Conservation (phyloP, 495 filamentous ascomycete genomes). For the Alectoria sarmentosa region DNA sequence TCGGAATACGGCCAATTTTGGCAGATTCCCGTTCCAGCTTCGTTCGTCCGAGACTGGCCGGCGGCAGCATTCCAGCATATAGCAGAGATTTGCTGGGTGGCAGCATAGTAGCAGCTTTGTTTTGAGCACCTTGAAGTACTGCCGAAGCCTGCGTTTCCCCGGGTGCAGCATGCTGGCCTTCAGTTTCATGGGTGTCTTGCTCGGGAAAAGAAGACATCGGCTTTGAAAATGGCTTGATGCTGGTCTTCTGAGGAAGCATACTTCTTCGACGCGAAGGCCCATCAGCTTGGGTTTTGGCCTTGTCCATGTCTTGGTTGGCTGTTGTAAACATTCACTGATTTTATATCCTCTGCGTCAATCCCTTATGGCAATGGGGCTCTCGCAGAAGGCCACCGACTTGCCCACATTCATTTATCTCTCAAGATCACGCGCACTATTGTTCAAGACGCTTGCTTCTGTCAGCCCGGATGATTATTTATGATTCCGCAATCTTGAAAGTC, state of each 20-base stretch:
- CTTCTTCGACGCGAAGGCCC: slow-evolving; percentile 12
- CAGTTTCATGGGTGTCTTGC: slow-evolving; percentile 1
- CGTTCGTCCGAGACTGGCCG: not conserved
- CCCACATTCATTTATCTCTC: not conserved
- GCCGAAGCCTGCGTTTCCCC: not conserved
- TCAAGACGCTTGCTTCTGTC: not conserved
- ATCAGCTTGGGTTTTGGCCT: not conserved
- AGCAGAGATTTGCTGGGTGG: not conserved
- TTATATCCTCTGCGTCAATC: not conserved
- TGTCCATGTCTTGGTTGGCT: not conserved
- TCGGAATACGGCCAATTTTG: not conserved
- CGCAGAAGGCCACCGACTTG: not conserved
- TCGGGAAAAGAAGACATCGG: not conserved
- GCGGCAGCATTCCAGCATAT: not conserved
- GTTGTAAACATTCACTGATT: not conserved
- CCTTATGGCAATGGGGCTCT: not conserved
- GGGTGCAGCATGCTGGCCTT: not conserved
- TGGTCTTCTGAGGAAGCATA: slow-evolving; percentile 18
- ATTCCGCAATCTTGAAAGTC: not conserved
- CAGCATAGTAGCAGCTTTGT: not conserved
- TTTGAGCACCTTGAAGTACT: not conserved
- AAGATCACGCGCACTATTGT: not conserved
- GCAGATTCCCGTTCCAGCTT: not conserved
- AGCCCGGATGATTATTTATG: not conserved
- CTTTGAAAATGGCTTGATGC: not conserved